Conservation (phyloP, 805 yeast species). For the Huiozyma sinensis region DNA sequence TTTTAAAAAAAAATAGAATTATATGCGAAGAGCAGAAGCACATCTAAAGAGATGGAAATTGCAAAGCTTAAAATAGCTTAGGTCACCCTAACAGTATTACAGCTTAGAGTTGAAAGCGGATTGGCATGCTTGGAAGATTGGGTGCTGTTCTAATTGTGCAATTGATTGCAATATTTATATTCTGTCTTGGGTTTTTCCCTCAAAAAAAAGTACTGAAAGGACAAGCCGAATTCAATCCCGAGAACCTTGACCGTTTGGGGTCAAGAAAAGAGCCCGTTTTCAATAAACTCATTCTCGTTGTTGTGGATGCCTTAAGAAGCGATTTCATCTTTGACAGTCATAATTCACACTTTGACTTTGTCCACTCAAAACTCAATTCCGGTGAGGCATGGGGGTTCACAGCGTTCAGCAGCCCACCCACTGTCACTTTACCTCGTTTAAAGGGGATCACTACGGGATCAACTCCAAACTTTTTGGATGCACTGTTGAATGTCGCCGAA, state of each 20-base stretch:
- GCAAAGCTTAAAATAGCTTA: too few species aligned
- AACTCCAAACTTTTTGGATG: slow-evolving; percentile 88
- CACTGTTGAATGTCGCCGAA: slow-evolving; percentile 87
- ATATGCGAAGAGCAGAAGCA: too few species aligned
- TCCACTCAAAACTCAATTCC: slow-evolving; percentile 51
- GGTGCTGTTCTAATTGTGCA: slow-evolving; percentile 24
- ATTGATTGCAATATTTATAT: slow-evolving; percentile 45
- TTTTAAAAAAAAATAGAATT: too few species aligned
- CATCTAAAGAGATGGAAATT: too few species aligned
- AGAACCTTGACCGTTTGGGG: slow-evolving; percentile 22
- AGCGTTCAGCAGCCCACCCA: slow-evolving; percentile 89
- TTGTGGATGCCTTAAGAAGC: slow-evolving; percentile 85
- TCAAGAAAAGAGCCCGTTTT: slow-evolving; percentile 33
- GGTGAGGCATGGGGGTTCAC: slow-evolving; percentile 83
- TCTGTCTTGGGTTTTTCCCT: slow-evolving; percentile 83
- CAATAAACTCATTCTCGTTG: slow-evolving; percentile 64
- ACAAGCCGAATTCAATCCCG: slow-evolving; percentile 25
- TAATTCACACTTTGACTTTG: slow-evolving; percentile 51
- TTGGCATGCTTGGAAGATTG: neutral
- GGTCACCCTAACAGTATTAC: too few species aligned
- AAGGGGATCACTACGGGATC: slow-evolving; percentile 94
- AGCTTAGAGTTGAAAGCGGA: too few species aligned
- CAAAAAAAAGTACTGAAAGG: slow-evolving; percentile 73
- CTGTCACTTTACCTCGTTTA: slow-evolving; percentile 88
- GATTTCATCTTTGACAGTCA: slow-evolving; percentile 66